These are phyloP conservation scores for Saksenaea oblongispora DNA, from an alignment of 371 early-diverging fungal genomes.

Conservation along the genomic window DNA sequence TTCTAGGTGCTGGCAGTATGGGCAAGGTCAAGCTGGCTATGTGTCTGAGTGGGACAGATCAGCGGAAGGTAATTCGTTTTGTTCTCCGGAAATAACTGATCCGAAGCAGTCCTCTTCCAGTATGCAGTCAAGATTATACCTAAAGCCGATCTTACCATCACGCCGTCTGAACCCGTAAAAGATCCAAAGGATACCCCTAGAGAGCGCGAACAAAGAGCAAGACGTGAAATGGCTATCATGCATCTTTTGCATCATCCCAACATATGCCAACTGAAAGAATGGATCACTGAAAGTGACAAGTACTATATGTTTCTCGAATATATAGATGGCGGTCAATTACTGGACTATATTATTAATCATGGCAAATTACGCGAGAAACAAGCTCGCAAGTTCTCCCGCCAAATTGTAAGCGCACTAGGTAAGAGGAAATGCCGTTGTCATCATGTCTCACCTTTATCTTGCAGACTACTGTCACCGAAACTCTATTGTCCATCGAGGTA, in stretches of 20 bases:
- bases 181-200: slow-evolving; percentile 54
- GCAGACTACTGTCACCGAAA: slow-evolving; percentile 62
- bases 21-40: slow-evolving; percentile 97
- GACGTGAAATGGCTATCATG: slow-evolving; percentile 81
- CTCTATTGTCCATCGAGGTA: slow-evolving; percentile 71
- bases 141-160: slow-evolving; percentile 29
- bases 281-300: slow-evolving; percentile 66
- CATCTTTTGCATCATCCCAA: slow-evolving; percentile 81
- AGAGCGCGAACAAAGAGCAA: slow-evolving; percentile 70
- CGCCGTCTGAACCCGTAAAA: slow-evolving; percentile 14
- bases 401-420: slow-evolving; percentile 79
- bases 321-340: slow-evolving; percentile 73
- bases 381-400: slow-evolving; percentile 76
- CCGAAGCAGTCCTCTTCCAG: slow-evolving; percentile 10
- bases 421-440: slow-evolving; percentile 6
- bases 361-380: slow-evolving; percentile 71
- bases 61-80: slow-evolving; percentile 34
- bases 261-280: slow-evolving; percentile 73
- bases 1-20: slow-evolving; percentile 97
- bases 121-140: slow-evolving; percentile 57
- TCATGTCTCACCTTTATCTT: not conserved
- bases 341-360: slow-evolving; percentile 78
- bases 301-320: slow-evolving; percentile 92
- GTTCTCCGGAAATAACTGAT: not conserved
- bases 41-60: slow-evolving; percentile 37